phyloP scores from a whole-genome alignment of 345 rosid genomes.

The Nephelium lappaceum region DNA sequence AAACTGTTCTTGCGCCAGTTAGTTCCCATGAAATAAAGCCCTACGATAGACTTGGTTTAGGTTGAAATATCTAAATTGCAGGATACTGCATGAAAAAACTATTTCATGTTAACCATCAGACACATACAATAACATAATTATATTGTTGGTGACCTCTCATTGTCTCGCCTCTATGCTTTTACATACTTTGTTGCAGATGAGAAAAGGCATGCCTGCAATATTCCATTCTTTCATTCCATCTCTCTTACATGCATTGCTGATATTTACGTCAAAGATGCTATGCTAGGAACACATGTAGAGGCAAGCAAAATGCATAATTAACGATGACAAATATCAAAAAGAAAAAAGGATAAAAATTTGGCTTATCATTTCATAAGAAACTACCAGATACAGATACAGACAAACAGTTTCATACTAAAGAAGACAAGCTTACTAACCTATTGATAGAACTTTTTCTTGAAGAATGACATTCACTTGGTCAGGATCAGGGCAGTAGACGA shows the following conservation, averaged over 20 bases:
- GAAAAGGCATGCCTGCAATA: not conserved
- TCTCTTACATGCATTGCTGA: not conserved
- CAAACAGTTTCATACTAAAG: not conserved
- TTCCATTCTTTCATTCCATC: not conserved
- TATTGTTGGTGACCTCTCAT: not conserved
- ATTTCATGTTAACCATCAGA: not conserved
- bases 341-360: not conserved
- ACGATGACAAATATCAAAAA: not conserved
- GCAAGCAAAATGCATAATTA: not conserved
- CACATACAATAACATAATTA: not conserved
- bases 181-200: not conserved
- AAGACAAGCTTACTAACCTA: constrained; percentile 57
- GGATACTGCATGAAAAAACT: not conserved
- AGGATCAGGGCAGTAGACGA: constrained; percentile 46
- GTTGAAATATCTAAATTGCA: not conserved
- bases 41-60: no score
- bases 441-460: constrained; percentile 60
- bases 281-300: not conserved
- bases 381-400: not conserved
- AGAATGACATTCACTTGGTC: constrained; percentile 40
- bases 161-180: not conserved
- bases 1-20: not conserved
- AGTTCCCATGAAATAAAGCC: not conserved
- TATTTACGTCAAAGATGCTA: not conserved
- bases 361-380: not conserved